These are phyloP conservation scores for Mucor racemosus DNA, from an alignment of 371 early-diverging fungal genomes.

Conservation along the genomic window DNA sequence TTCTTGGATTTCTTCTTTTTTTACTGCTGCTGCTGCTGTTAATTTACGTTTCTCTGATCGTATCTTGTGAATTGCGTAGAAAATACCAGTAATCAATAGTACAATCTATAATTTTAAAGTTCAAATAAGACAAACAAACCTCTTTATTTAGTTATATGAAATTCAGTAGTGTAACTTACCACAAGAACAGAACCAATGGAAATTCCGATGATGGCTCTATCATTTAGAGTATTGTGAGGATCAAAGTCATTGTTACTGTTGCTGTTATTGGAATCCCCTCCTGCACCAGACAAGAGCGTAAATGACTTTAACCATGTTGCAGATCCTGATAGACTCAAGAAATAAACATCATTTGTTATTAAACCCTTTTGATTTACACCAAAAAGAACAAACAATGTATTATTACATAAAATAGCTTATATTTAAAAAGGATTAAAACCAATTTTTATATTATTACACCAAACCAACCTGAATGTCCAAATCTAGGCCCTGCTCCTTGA, in stretches of 20 bases:
- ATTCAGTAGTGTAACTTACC: slow-evolving; percentile 10
- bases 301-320: slow-evolving; percentile 11
- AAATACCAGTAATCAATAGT: not conserved
- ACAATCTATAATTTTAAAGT: slow-evolving; percentile 8
- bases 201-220: slow-evolving; percentile 20
- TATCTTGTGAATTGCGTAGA: slow-evolving; percentile 1
- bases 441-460: not conserved
- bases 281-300: not conserved
- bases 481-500: slow-evolving; percentile 23
- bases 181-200: slow-evolving; percentile 25
- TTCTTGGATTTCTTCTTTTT: not conserved
- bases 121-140: not conserved
- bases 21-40: not conserved
- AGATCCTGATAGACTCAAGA: slow-evolving; percentile 15
- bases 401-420: slow-evolving; percentile 20
- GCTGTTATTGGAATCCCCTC: not conserved
- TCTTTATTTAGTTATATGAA: slow-evolving; percentile 21
- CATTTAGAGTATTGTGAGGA: not conserved
- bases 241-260: slow-evolving; percentile 5
- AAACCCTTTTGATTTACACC: slow-evolving; percentile 18
- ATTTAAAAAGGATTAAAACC: not conserved
- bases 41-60: not conserved
- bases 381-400: slow-evolving; percentile 21
- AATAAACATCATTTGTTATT: slow-evolving; percentile 18
- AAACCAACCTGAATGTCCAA: slow-evolving; percentile 21